Base-by-base conservation (phyloP, 2,329 filamentous ascomycete species). In the Septoria petroselini region DNA sequence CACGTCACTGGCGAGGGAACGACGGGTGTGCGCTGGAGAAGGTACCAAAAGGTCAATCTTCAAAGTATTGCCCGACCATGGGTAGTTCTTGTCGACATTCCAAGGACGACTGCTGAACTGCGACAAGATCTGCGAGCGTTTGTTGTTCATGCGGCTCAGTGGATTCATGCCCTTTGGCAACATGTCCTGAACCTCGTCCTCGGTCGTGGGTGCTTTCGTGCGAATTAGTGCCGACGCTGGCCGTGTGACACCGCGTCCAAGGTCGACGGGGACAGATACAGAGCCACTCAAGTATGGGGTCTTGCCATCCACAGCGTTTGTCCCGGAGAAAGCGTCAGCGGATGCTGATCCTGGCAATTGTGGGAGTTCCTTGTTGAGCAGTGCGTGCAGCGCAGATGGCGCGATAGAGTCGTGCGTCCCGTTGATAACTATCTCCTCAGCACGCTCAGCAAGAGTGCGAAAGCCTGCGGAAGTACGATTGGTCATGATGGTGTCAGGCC, bases 51-150 rank as follows among this genome's bases (percentile, higher is more conserved):
- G 64, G 29, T 71, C 69, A 39, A 75, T 72, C 23, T 65, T 64
- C 21, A 69, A 57, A 27, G 66, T 62, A 44, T 58, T 68, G 37
- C 64, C 66, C 25, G 67, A 64, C 72, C 71, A 75, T 27, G 73
- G 71, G 56, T 73, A 75, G 58, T 72, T 74, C 58, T 72, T 70
- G 52, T 74, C 71, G 15, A 64, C 63, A 52, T 76, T 76, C 72
- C 72, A 75, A n/a, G 72, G 72, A 21, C 71, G 67, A 37, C 67
- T 71, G 46, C 68, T 69, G 4, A 66, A 59, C 17, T 62, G 54
- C 3, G 67, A 68, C 19, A 66, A 50, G 15, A 67, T 52, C 33
- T 68, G 47, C 2, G 68, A 68, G 12, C 65, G 62, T 44, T 63
- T 63, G 37, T 53, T 48, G 38, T 50, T 57, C 27, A 58, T 56